A percentile compares a stretch with the other conserved stretches of the same genome.
phyloP scores from a whole-genome alignment of 2,329 filamentous ascomycete species.

The Fusarium continuum region DNA sequence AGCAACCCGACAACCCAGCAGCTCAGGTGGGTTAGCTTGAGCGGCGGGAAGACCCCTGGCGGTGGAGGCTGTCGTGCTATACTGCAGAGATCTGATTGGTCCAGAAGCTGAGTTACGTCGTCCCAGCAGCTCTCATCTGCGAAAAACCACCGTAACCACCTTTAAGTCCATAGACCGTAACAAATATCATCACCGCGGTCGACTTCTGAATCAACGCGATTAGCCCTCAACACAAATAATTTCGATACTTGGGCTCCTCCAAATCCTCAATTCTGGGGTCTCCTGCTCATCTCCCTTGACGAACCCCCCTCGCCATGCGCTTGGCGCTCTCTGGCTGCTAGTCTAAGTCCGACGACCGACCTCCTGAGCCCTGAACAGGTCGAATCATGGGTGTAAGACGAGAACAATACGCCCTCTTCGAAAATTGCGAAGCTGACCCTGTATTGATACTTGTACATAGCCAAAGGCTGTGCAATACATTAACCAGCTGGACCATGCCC shows the following conservation, averaged over 20 bases:
- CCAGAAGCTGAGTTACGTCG: constrained; percentile 25
- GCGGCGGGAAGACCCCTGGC: constrained; percentile 39
- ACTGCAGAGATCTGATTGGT: constrained; percentile 41
- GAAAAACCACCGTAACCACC: constrained; percentile 25
- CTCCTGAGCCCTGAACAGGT: constrained; percentile 46
- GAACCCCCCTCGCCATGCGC: constrained; percentile 36
- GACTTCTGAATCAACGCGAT: constrained; percentile 9
- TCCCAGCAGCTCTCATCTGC: constrained; percentile 37
- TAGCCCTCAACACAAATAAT: background rate
- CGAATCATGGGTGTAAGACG: constrained; percentile 51
- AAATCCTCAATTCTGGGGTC: constrained; percentile 6
- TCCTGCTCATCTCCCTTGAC: background rate
- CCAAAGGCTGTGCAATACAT: constrained; percentile 86
- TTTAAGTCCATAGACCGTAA: constrained; percentile 29
- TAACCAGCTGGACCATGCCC: constrained; percentile 81
- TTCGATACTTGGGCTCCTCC: background rate
- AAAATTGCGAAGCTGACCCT: constrained; percentile 33
- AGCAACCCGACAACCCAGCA: constrained; percentile 15
- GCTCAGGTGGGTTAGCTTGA: constrained; percentile 30
- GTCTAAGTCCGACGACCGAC: constrained; percentile 31
- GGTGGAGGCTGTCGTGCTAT: constrained; percentile 39
- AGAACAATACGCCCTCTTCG: constrained; percentile 13
- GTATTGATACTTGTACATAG: constrained; percentile 45
- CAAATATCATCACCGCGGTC: constrained; percentile 16
- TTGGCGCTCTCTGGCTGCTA: constrained; percentile 38